Conservation (phyloP, 495 filamentous ascomycete genomes). For the Lichenothelia convexa region DNA sequence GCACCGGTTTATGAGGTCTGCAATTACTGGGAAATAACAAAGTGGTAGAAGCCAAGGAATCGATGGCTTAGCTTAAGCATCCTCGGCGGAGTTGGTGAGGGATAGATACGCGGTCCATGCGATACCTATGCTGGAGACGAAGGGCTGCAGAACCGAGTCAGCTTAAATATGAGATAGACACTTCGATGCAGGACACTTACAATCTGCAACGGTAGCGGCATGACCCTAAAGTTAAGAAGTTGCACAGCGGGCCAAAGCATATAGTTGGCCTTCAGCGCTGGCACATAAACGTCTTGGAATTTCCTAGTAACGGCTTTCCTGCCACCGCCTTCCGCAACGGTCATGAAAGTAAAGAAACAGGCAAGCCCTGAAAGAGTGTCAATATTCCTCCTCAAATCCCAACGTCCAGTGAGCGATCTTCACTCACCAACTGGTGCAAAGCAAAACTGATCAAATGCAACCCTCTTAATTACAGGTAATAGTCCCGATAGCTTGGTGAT, state of each 20-base stretch:
- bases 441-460: slow-evolving; percentile 83
- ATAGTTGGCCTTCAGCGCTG: slow-evolving; percentile 89
- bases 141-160: slow-evolving; percentile 41
- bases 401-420: background rate
- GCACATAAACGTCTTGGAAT: slow-evolving; percentile 81
- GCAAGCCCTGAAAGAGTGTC: slow-evolving; percentile 44
- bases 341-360: slow-evolving; percentile 92
- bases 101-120: slow-evolving; percentile 99
- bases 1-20: no score
- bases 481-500: slow-evolving; percentile 59
- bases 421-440: slow-evolving; percentile 74
- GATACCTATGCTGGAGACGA: slow-evolving; percentile 91
- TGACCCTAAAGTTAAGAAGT: slow-evolving; percentile 86
- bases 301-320: slow-evolving; percentile 62
- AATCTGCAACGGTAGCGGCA: slow-evolving; percentile 92
- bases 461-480: slow-evolving; percentile 67
- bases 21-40: no score
- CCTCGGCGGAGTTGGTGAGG: slow-evolving; percentile 75
- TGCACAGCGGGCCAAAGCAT: slow-evolving; percentile 93
- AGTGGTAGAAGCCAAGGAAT: no score
- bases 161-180: background rate
- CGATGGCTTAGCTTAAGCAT: slow-evolving; percentile 25
- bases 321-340: slow-evolving; percentile 83
- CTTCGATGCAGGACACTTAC: slow-evolving; percentile 35
- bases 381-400: slow-evolving; percentile 4